These are phyloP conservation scores for Pseudogymnoascus sp. DNA, from an alignment of 2,329 filamentous ascomycete genomes.

Conservation along the genomic window DNA sequence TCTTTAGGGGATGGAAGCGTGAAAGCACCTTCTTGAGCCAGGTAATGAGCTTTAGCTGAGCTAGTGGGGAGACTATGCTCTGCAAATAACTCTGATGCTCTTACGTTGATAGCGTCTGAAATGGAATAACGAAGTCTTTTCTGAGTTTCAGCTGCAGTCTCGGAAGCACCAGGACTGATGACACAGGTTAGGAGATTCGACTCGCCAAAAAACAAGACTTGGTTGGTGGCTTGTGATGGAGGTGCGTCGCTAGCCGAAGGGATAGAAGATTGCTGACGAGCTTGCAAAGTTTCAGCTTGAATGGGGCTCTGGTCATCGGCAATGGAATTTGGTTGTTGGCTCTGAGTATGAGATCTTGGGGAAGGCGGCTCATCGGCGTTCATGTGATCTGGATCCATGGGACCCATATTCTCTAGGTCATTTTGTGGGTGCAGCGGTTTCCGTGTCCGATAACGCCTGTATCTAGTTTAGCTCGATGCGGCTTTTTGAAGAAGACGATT, in stretches of 20 bases:
- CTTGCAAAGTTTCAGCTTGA: not conserved
- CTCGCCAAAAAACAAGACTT: conserved; percentile 9
- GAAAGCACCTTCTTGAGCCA: conserved; percentile 36
- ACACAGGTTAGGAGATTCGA: conserved; percentile 25
- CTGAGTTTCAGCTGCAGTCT: conserved; percentile 23
- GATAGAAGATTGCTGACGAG: not conserved
- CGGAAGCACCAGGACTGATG: conserved; percentile 33
- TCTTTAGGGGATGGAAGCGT: conserved; percentile 38
- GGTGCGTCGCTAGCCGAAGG: not conserved
- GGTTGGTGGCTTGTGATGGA: not conserved
- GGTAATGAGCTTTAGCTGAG: conserved; percentile 29
- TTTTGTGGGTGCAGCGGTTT: not conserved
- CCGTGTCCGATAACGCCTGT: not conserved
- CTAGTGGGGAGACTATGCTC: conserved; percentile 10
- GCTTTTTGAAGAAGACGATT: not conserved
- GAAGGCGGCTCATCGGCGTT: not conserved
- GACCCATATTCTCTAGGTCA: not conserved
- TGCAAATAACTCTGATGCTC: not conserved
- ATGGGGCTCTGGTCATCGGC: not conserved
- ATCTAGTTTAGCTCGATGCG: not conserved
- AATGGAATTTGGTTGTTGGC: not conserved
- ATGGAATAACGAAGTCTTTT: conserved; percentile 27
- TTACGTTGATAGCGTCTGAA: conserved; percentile 26
- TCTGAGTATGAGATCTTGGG: not conserved
- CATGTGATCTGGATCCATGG: not conserved